Evolutionary conservation across 2,329 filamentous ascomycete genomes (phyloP), one percentile per base, ranked within the genome.

Genomic region (Cadophora luteo-olivacea): DNA sequence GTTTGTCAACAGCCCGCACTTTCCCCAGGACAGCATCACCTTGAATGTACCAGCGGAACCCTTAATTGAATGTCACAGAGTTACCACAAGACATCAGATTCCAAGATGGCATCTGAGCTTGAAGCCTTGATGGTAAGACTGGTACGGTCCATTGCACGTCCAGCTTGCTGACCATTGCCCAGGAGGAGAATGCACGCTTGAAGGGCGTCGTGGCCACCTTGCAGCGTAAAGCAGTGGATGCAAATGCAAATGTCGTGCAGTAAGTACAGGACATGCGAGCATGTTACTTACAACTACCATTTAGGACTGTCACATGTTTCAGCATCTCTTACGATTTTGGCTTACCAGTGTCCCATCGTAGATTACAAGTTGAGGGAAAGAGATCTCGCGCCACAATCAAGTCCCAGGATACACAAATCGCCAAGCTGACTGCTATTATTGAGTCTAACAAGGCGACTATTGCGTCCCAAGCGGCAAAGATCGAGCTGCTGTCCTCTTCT

Each of bases 111-210:
- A 19, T 9, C 29, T 14, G 25, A 62, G 24, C 25, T 51, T n/a
- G 45, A 62, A 19, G 25, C 4, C 22, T 41, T 62, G 25, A 62
- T 25, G 25, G 41, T 62, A 19, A 62, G 41, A 16, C 14, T 9
- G 36, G 36, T 8, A 38, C 36, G 9, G 14, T 38, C 36, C n/a
- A 52, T 52, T 52, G 49, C 19, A 9, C 14, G 9, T 8, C 3
- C 24, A 14, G 33, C 19, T 49, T 19, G 22, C 38, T 49, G 5
- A 49, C 14, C 19, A n/a, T n/a, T 16, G 16, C 4, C 24, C 22
- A 49, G 41, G 58, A 61, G 14, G 58, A 61, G 24, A 61, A 61
- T n/a, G 36, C 58, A 24, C 36, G 22, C 24, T n/a, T 61, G 36
- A 48, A n/a, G 24, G 38, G 58, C 22, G 7, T 25, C n/a, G 24